Base-by-base conservation (phyloP, 2,329 filamentous ascomycete species). In the Pseudocercospora crystallina region DNA sequence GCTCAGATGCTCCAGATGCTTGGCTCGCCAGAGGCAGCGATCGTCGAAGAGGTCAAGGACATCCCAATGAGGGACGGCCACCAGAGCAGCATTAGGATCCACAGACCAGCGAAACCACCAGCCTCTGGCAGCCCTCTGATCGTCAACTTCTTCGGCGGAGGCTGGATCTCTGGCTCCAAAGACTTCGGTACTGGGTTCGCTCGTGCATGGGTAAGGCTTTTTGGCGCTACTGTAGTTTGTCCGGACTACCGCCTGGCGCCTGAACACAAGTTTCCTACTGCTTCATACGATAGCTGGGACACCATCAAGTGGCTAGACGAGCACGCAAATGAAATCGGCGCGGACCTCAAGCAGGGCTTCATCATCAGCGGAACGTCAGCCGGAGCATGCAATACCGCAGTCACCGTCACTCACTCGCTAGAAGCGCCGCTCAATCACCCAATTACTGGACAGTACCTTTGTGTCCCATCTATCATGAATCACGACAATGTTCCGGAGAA, bases 301-400 rank as follows among this genome's bases (percentile, higher is more conserved):
- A 70, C 69, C 5, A 54, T 78, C 36, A 60, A 72, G 63, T 57
- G 54, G 51, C 29, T 42, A 11, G 51, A 47, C 14, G 29, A 45
- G 36, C 46, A 43, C 76, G 73, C 73, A 63, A 70, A 15, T 7
- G 40, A 47, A 14, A 31, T 56, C 15, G 33, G 69, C 70, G 9
- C 53, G 61, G 13, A 72, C 76, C 50, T 70, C 71, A 61, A 65
- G 9, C 63, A 65, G 8, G 76, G 75, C 0, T 78, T 79, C 54
- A 54, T 79, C 11, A 49, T 78, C 8, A 74, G 73, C 13, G 76
- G 77, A 1, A 68, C 68, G 1, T 76, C 72, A 3, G 75, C 77
- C 3, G 73, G 73, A 11, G 73, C 65, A 7, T 73, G 72, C 42
- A 63, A 75, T 17, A 49, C 65, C 5, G 67, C 71, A 1, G 65